Percentiles rank a stretch among this genome's conserved stretches.
phyloP scores from a whole-genome alignment of 1,284 basidiomycete genomes.

The Laetiporus sulphureus region DNA sequence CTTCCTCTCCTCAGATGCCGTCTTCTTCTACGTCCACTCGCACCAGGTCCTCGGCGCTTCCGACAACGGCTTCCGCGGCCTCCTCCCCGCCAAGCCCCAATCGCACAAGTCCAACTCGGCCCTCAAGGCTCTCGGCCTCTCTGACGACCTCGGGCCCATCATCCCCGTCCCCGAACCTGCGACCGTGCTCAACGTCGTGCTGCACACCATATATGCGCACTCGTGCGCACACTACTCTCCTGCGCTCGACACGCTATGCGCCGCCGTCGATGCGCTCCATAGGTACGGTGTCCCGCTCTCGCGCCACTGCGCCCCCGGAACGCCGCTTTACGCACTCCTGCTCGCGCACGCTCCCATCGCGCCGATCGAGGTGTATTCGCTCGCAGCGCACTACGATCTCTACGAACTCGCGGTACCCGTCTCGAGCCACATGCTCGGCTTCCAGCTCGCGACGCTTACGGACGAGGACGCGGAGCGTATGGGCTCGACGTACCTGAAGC shows the following conservation, averaged over 20 bases:
- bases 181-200: constrained; percentile 29
- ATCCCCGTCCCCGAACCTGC: constrained; percentile 27
- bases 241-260: constrained; percentile 23
- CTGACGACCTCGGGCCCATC: constrained; percentile 24
- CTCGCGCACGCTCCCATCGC: constrained; percentile 28
- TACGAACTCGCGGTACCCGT: constrained; percentile 30
- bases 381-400: constrained; percentile 28
- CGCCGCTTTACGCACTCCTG: constrained; percentile 26
- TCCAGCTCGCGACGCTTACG: constrained; percentile 25
- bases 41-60: constrained; percentile 29
- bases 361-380: constrained; percentile 30
- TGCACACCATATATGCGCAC: constrained; percentile 30
- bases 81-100: constrained; percentile 22
- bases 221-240: constrained; percentile 31
- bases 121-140: constrained; percentile 6
- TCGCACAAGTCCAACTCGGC: not conserved
- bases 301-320: constrained; percentile 18
- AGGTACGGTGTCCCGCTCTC: constrained; percentile 26
- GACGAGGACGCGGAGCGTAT: constrained; percentile 29
- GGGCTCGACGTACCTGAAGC: constrained; percentile 31
- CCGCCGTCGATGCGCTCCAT: constrained; percentile 25
- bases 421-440: constrained; percentile 30
- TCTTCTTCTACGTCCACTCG: constrained; percentile 52
- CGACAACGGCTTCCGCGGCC: constrained; percentile 30
- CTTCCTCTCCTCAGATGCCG: constrained; percentile 62